These are phyloP conservation scores for Trametes punicea DNA, from an alignment of 768 basidiomycete species.

Conservation along the genomic window DNA sequence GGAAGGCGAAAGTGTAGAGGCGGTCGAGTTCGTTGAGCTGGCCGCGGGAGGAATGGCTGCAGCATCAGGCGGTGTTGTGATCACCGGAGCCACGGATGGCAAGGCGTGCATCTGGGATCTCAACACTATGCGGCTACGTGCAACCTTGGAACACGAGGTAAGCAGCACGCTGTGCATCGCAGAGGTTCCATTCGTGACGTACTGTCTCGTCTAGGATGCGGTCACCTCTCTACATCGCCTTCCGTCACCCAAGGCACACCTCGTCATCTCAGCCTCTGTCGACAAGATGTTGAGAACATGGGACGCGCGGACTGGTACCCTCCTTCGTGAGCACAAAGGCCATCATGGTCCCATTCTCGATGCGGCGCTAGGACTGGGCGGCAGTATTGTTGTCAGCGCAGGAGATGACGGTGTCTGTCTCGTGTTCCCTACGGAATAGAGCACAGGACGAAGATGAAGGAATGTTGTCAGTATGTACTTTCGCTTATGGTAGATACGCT, in stretches of 20 bases:
- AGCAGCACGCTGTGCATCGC: constrained; percentile 23
- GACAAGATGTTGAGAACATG: constrained; percentile 87
- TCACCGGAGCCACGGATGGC: constrained; percentile 91
- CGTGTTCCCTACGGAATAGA: constrained; percentile 67
- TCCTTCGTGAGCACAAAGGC: constrained; percentile 78
- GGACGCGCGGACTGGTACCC: constrained; percentile 83
- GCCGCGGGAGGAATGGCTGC: constrained; percentile 48
- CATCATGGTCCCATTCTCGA: constrained; percentile 76
- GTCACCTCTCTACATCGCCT: constrained; percentile 77
- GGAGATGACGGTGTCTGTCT: constrained; percentile 88
- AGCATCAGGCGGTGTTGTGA: constrained; percentile 57
- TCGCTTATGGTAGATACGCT: too few species aligned
- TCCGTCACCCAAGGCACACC: constrained; percentile 69
- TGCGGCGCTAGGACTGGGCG: constrained; percentile 67
- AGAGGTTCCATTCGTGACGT: not conserved
- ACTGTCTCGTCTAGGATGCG: constrained; percentile 59
- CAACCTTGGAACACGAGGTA: constrained; percentile 81
- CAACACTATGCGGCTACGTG: constrained; percentile 76
- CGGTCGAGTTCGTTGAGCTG: constrained; percentile 79
- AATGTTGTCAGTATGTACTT: not conserved
- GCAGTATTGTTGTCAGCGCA: constrained; percentile 77
- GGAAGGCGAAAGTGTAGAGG: constrained; percentile 86
- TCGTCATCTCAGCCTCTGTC: constrained; percentile 83
- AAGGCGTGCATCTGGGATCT: constrained; percentile 96
- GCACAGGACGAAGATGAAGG: not conserved